Conservation (phyloP, 2,329 filamentous ascomycete species). For the Hypoxylon sp. region DNA sequence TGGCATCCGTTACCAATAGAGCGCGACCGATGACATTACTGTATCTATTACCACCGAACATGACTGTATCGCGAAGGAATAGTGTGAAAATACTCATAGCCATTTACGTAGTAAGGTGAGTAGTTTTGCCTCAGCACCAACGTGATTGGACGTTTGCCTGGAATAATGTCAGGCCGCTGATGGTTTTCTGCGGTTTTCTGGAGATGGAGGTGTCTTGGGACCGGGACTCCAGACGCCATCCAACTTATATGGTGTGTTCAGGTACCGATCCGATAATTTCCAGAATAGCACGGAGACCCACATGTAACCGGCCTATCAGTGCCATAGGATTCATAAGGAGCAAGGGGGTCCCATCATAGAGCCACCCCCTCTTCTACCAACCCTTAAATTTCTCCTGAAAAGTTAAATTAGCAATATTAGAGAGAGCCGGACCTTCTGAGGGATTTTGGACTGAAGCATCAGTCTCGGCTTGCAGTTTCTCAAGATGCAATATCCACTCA, state of each 20-base stretch:
- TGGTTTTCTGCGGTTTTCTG: no score
- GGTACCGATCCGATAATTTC: conserved; percentile 40
- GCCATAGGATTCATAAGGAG: conserved; percentile 37
- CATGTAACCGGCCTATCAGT: conserved; percentile 27
- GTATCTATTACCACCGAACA: conserved; percentile 1
- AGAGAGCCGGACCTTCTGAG: conserved; percentile 39
- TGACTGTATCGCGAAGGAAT: neutral
- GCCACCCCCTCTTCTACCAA: conserved; percentile 28
- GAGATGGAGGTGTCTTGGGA: no score
- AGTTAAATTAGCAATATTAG: conserved; percentile 40
- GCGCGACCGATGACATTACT: conserved; percentile 1
- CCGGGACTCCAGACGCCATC: no score
- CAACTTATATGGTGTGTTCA: conserved; percentile 5
- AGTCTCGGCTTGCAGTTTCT: conserved; percentile 25
- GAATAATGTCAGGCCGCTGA: no score
- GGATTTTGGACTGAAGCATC: conserved; percentile 40
- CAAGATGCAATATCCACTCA: conserved; percentile 29
- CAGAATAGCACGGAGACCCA: conserved; percentile 27
- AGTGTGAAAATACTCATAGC: no score
- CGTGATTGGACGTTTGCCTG: no score
- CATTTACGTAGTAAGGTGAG: no score
- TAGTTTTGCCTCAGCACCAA: no score
- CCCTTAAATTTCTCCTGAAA: conserved; percentile 23
- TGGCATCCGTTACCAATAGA: conserved; percentile 2
- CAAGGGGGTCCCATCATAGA: conserved; percentile 14